A percentile compares a stretch with the other conserved stretches of the same genome.
phyloP scores from a whole-genome alignment of 148 eudicot genomes.

The Rhododendron ferrugineum region DNA sequence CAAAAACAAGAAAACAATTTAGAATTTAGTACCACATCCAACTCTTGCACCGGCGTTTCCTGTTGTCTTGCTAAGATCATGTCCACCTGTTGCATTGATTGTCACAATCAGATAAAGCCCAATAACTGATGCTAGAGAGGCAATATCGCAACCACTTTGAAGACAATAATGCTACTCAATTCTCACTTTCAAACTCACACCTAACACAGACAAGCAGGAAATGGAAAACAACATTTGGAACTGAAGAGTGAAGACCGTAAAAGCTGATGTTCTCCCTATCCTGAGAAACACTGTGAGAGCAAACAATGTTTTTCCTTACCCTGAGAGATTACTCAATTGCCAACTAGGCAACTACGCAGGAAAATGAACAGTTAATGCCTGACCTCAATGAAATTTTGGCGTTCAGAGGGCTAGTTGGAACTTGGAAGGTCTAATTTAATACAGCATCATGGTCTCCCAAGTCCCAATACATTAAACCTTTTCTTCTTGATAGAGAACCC shows the following conservation, averaged over 20 bases:
- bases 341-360: neutral
- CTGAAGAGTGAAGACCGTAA: neutral
- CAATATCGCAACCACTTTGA: neutral
- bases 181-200: neutral
- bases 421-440: neutral
- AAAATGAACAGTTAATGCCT: neutral
- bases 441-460: neutral
- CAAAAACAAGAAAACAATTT: neutral
- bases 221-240: neutral
- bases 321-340: neutral
- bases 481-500: neutral
- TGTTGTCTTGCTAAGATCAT: conserved; percentile 91
- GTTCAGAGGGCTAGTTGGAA: neutral
- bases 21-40: conserved; percentile 64
- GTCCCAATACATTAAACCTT: neutral
- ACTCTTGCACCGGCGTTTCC: conserved; percentile 93
- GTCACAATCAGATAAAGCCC: conserved; percentile 10
- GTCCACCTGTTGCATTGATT: conserved; percentile 57
- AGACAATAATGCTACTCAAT: neutral
- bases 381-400: neutral
- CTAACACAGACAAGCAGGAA: neutral
- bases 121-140: neutral
- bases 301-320: neutral
- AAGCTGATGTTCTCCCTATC: neutral
- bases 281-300: neutral